Evolutionary conservation across 202 grass and related monocot genomes (phyloP).

Genomic region (Hordeum pubiflorum): DNA sequence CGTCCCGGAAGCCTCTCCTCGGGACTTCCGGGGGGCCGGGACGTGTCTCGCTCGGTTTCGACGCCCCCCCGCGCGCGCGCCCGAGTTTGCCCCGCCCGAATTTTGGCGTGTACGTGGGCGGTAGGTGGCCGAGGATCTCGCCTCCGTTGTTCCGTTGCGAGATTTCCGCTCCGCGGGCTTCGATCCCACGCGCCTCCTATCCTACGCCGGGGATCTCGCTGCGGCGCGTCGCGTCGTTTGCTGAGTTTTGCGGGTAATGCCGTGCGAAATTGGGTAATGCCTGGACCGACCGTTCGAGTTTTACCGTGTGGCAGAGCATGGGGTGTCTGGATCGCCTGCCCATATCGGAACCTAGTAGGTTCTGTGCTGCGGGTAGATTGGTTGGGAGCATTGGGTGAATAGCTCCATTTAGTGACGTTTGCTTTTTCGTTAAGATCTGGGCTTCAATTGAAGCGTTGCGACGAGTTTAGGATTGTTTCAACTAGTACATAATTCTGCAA

Average conservation of each 20-base stretch:
- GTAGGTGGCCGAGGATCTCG: background rate
- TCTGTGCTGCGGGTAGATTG: slow-evolving; percentile 1
- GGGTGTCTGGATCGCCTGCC: background rate
- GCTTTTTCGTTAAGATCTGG: slow-evolving; percentile 37
- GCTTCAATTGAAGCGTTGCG: slow-evolving; percentile 32
- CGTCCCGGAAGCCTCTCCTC: background rate
- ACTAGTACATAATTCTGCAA: background rate
- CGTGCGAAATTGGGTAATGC: background rate
- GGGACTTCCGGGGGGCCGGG: background rate
- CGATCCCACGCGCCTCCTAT: background rate
- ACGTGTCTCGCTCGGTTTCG: background rate
- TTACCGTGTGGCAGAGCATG: background rate
- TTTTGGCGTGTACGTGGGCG: background rate
- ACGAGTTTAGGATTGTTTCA: background rate
- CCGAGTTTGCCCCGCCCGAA: background rate
- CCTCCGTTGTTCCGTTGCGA: background rate
- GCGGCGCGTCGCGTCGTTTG: background rate
- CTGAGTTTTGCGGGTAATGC: slow-evolving; percentile 18
- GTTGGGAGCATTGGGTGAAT: slow-evolving; percentile 11
- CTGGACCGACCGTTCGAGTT: background rate
- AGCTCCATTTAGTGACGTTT: slow-evolving; percentile 22
- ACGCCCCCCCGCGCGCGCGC: background rate
- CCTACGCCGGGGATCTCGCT: slow-evolving; percentile 34
- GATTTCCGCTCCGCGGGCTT: background rate
- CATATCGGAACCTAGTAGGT: background rate